phyloP scores from a whole-genome alignment of 768 basidiomycete species.

The Pleurotus pulmonarius region DNA sequence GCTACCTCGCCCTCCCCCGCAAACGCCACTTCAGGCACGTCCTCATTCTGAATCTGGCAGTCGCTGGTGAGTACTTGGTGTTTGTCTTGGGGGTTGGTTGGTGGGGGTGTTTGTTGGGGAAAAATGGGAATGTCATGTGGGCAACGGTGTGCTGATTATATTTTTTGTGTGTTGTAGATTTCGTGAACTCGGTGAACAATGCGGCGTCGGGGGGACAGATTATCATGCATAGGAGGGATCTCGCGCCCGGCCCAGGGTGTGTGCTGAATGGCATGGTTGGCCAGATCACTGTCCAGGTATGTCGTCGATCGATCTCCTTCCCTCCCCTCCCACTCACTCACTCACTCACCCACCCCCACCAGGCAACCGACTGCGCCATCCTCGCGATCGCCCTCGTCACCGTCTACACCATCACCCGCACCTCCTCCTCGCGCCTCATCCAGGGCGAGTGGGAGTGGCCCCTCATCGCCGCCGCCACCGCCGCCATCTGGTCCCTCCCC shows the following conservation, averaged over 20 bases:
- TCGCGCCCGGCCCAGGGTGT: not conserved
- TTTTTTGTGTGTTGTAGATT: conserved; percentile 3
- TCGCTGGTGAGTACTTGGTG: conserved; percentile 8
- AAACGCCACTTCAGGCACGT: conserved; percentile 13
- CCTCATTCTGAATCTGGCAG: conserved; percentile 12
- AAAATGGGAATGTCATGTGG: too few relatives aligned
- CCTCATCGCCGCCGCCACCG: not conserved
- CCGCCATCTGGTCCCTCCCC: not conserved
- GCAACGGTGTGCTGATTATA: too few relatives aligned
- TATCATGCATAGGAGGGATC: conserved; percentile 1
- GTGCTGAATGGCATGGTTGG: conserved; percentile 2
- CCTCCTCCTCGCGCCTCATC: not conserved
- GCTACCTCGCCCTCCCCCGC: conserved; percentile 10
- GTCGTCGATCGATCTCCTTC: not conserved
- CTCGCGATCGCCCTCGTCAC: conserved; percentile 13
- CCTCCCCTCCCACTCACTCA: too few relatives aligned
- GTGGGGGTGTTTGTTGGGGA: too few relatives aligned
- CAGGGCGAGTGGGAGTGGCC: conserved; percentile 7
- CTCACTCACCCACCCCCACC: not conserved
- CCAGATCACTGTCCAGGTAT: conserved; percentile 5
- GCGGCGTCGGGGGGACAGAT: conserved; percentile 12
- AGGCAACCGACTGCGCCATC: conserved; percentile 14
- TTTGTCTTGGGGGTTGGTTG: not conserved
- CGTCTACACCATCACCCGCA: conserved; percentile 12
- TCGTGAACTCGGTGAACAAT: conserved; percentile 9